Conservation (phyloP, 225 moss, liverwort and hornwort genomes). For the Asterella californica region DNA sequence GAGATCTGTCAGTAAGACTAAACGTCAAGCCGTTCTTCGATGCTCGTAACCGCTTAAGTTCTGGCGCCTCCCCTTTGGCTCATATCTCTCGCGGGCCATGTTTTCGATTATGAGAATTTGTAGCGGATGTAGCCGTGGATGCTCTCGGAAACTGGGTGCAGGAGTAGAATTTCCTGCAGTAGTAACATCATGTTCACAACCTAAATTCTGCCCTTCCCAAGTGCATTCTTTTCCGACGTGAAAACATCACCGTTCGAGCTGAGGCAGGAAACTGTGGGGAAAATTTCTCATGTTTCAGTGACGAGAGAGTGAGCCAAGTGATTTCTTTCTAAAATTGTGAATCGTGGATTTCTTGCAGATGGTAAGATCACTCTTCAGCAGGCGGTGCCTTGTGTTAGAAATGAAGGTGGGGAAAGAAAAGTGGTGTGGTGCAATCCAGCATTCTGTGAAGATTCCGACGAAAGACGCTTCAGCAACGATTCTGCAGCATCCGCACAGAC, state of each 20-base stretch:
- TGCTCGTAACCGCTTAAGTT: background rate
- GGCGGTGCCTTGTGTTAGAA: conserved; percentile 12
- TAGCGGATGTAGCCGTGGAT: too few species aligned
- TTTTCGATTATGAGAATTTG: too few species aligned
- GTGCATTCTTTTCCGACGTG: background rate
- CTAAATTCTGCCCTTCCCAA: too few species aligned
- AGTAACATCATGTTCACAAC: too few species aligned
- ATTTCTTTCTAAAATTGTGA: background rate
- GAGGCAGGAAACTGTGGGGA: background rate
- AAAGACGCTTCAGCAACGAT: conserved; percentile 24
- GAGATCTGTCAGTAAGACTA: too few species aligned
- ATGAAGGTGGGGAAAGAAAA: conserved; percentile 26
- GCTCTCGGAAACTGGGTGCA: too few species aligned
- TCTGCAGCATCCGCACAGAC: conserved; percentile 9
- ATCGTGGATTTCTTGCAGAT: conserved; percentile 23
- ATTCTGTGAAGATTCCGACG: conserved; percentile 32
- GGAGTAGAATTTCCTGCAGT: too few species aligned
- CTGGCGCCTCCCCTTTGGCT: background rate
- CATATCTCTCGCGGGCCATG: too few species aligned
- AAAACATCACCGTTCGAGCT: background rate
- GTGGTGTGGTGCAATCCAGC: conserved; percentile 49
- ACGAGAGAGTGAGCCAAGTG: background rate
- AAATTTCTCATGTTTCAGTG: background rate
- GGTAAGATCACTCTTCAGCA: background rate
- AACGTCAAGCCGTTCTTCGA: background rate